Conservation (phyloP, 257 asterid species). For the Mitragyna speciosa region DNA sequence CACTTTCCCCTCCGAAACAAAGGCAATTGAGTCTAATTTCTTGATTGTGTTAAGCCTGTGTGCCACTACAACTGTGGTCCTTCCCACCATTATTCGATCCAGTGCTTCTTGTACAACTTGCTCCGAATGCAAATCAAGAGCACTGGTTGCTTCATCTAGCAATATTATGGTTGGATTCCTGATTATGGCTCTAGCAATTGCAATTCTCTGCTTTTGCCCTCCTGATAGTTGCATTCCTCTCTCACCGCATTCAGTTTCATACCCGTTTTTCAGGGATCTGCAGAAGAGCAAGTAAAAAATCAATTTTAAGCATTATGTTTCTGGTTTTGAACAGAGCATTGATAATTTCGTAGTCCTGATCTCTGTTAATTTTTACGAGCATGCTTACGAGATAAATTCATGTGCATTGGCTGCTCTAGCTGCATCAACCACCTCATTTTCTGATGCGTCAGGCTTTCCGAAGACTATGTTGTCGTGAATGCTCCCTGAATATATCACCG, state of each 20-base stretch:
- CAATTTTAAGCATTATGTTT: not conserved
- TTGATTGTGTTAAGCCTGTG: conserved; percentile 80
- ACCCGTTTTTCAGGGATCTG: conserved; percentile 71
- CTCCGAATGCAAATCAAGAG: conserved; percentile 76
- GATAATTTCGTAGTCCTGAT: too few species aligned
- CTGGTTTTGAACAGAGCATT: not conserved
- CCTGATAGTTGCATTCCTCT: conserved; percentile 77
- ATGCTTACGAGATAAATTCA: conserved; percentile 72
- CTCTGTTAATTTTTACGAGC: not conserved
- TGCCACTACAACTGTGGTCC: conserved; percentile 78
- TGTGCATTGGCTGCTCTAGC: conserved; percentile 87
- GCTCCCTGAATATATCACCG: conserved; percentile 73
- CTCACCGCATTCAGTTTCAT: conserved; percentile 73
- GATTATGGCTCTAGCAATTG: conserved; percentile 77
- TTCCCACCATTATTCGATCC: conserved; percentile 64
- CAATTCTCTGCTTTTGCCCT: conserved; percentile 81
- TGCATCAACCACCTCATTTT: conserved; percentile 63
- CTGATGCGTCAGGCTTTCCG: conserved; percentile 65
- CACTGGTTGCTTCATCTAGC: conserved; percentile 88
- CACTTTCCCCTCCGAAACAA: conserved; percentile 68
- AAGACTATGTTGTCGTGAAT: conserved; percentile 62
- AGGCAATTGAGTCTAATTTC: conserved; percentile 62
- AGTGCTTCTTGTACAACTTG: conserved; percentile 79
- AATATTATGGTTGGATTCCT: conserved; percentile 57
- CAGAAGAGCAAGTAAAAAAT: conserved; percentile 6